These are phyloP conservation scores for Quercus engelmannii DNA, from an alignment of 306 rosid species.

Conservation along the genomic window DNA sequence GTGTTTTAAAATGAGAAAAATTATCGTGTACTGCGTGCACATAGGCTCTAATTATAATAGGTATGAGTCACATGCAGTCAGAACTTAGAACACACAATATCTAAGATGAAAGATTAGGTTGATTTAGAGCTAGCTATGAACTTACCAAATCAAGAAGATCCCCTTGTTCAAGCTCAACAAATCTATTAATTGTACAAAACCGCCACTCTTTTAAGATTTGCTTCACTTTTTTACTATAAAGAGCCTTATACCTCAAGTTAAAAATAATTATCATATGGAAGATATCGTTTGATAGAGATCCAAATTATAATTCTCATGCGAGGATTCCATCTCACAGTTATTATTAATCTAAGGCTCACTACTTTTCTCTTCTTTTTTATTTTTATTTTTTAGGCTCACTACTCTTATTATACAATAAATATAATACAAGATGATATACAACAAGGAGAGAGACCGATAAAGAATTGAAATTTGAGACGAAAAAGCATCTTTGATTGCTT, in stretches of 20 bases:
- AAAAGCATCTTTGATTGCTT: conserved; percentile 35
- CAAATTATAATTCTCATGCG: too few species aligned
- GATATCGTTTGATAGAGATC: too few species aligned
- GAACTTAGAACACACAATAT: too few species aligned
- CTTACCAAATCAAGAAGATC: background rate
- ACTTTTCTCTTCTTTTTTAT: background rate
- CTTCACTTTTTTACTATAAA: background rate
- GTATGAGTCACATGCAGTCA: too few species aligned
- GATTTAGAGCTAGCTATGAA: too few species aligned
- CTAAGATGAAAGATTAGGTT: too few species aligned
- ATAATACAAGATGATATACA: background rate
- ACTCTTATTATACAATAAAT: background rate
- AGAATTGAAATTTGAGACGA: conserved; percentile 22
- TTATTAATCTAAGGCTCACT: background rate
- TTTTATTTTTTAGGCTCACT: background rate
- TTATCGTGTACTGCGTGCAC: too few species aligned
- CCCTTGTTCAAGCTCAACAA: background rate
- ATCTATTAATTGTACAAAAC: background rate
- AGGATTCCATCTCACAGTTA: too few species aligned
- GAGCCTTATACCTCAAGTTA: background rate
- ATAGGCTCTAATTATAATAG: too few species aligned
- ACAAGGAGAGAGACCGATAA: conserved; percentile 15
- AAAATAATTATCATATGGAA: background rate
- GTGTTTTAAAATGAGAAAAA: background rate
- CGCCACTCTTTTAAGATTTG: background rate